Base-by-base conservation (phyloP, 2,329 filamentous ascomycete genomes). In the Fusarium zealandicum region DNA sequence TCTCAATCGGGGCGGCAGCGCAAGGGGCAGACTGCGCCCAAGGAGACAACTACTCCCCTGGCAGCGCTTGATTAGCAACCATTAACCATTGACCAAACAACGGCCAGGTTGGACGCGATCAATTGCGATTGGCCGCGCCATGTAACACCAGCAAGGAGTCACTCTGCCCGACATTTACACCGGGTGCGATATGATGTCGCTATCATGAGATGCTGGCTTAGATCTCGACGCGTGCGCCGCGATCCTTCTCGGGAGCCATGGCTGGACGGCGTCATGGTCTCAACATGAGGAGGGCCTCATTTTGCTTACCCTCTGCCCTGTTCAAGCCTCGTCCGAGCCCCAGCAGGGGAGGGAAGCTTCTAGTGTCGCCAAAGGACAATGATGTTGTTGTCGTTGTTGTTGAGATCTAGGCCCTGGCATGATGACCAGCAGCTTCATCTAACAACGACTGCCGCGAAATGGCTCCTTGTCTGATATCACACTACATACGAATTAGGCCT, bases 1-100 rank as follows among this genome's bases (percentile, higher is more conserved):
- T 67, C 65, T 58, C 54, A 63, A 66, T 66, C 57, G 54, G 56
- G 20, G n/a, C n/a, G 22, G 63, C 50, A 65, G 51, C 55, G 45
- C 53, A 60, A 62, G 62, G 54, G 51, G 41, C 44, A 61, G 42
- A 39, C 48, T 54, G 54, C 59, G 59, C 58, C 45, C 46, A 47
- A 47, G 35, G 32, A 41, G 44, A 59, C 35, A 53, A 41, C 51
- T 35, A n/a, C n/a, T 39, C 44, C 58, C 58, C 58, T 61, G 54
- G 45, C 45, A 48, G 53, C 59, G 49, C 51, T 64, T 67, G 64
- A 57, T 64, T 64, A 67, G 62, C 62, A n/a, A n/a, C 28, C 28
- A 27, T 6, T 10, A 67, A 51, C 59, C 60, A 54, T 65, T 57
- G 54, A 59, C 58, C 47, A 61, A 59, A 57, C 38, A 22, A 22